A percentile compares a stretch with the other conserved stretches of the same genome.
phyloP scores from a whole-genome alignment of 2,329 filamentous ascomycete species.

The Curvularia lunata region DNA sequence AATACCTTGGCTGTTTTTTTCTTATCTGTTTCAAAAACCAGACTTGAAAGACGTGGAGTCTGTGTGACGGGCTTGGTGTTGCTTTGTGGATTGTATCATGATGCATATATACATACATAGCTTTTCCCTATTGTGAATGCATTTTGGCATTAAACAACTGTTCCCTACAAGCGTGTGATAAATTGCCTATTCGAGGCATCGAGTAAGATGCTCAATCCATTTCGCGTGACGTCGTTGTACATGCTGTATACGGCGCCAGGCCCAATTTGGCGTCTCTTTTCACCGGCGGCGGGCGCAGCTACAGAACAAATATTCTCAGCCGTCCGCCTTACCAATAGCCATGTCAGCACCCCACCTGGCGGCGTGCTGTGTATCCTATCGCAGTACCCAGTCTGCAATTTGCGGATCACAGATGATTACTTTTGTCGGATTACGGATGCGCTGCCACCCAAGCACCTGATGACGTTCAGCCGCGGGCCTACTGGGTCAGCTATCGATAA shows the following conservation, averaged over 20 bases:
- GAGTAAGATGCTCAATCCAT: neutral
- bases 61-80: neutral
- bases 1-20: neutral
- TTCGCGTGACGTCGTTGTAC: constrained; percentile 17
- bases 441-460: constrained; percentile 5
- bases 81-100: neutral
- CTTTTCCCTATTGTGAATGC: neutral
- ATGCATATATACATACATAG: neutral
- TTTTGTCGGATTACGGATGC: constrained; percentile 12
- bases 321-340: constrained; percentile 13
- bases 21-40: neutral
- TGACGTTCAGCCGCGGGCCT: constrained; percentile 19
- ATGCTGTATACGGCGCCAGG: constrained; percentile 15
- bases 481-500: constrained; percentile 24
- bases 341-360: constrained; percentile 1
- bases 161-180: neutral
- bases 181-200: neutral
- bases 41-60: neutral
- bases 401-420: neutral
- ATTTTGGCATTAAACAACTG: neutral
- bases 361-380: neutral
- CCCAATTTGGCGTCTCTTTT: constrained; percentile 15
- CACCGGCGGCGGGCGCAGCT: constrained; percentile 19
- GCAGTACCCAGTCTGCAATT: neutral
- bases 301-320: constrained; percentile 9